Conservation (phyloP, 345 rosid species). For the Brassica nigra region DNA sequence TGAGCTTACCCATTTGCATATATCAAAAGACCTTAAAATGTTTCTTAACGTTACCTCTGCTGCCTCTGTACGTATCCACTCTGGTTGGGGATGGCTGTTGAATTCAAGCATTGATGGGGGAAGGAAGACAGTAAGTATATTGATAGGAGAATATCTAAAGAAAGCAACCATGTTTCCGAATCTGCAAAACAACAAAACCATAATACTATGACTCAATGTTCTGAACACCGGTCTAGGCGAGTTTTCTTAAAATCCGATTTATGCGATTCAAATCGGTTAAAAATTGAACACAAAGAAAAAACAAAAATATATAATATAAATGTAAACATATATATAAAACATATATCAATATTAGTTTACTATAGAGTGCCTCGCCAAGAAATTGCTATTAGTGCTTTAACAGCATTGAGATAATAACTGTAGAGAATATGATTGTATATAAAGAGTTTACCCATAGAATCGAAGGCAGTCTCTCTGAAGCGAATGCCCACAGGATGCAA, state of each 20-base stretch:
- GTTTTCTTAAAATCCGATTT: too few species aligned
- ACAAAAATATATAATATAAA: too few species aligned
- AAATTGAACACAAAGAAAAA: too few species aligned
- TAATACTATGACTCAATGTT: too few species aligned
- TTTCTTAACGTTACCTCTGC: constrained; percentile 52
- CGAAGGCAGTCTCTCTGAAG: constrained; percentile 98
- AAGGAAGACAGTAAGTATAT: constrained; percentile 74
- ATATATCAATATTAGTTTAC: too few species aligned
- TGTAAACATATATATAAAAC: too few species aligned
- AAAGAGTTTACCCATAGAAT: constrained; percentile 74
- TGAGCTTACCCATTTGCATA: constrained; percentile 12
- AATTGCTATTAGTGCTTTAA: not conserved
- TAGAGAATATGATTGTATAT: not conserved
- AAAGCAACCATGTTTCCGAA: constrained; percentile 96
- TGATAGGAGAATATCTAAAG: constrained; percentile 93
- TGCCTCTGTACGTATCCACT: constrained; percentile 81
- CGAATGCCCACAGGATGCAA: constrained; percentile 98
- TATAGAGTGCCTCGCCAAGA: too few species aligned
- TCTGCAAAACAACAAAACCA: constrained; percentile 46
- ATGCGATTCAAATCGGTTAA: too few species aligned
- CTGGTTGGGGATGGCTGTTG: constrained; percentile 57
- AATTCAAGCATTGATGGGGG: constrained; percentile 85
- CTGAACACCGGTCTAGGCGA: too few species aligned
- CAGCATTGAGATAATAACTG: constrained; percentile 4
- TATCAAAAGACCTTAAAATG: not conserved